phyloP scores from a whole-genome alignment of 2,329 filamentous ascomycete genomes.

The Hymenoscyphus albidus region DNA sequence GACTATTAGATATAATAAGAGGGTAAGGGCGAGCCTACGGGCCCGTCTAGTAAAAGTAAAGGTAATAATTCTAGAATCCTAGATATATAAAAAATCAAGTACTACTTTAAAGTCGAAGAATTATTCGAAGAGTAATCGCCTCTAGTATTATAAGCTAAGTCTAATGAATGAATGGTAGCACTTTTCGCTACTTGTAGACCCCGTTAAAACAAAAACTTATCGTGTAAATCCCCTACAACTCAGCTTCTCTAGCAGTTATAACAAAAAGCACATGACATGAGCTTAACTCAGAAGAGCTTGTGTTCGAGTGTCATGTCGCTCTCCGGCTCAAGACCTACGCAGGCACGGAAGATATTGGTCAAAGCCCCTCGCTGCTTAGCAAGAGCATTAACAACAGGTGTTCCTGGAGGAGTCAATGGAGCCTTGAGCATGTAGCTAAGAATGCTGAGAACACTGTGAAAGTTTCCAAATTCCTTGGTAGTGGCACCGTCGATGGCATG shows the following conservation, averaged over 20 bases:
- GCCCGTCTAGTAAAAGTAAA: no score
- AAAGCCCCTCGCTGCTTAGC: conserved; percentile 93
- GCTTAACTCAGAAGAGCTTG: conserved; percentile 71
- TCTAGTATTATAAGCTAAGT: conserved; percentile 21
- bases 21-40: no score
- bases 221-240: neutral
- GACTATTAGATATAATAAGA: no score
- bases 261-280: neutral
- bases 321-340: conserved; percentile 93
- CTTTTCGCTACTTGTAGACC: conserved; percentile 31
- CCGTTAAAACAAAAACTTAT: conserved; percentile 7
- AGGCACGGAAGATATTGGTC: conserved; percentile 98
- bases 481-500: conserved; percentile 47
- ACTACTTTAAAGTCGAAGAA: neutral
- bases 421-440: conserved; percentile 99
- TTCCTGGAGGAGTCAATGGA: conserved; percentile 87
- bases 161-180: conserved; percentile 34
- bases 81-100: neutral
- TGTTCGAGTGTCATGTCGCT: conserved; percentile 99
- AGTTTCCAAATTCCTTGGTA: conserved; percentile 75
- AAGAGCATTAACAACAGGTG: conserved; percentile 90
- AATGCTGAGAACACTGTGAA: conserved; percentile 95
- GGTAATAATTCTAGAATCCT: no score
- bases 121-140: neutral
- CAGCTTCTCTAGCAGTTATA: neutral